Evolutionary conservation across 78 protist species (phyloP), one percentile per base, ranked within the genome.

Genomic region (Blattamonas nauphoetae): DNA sequence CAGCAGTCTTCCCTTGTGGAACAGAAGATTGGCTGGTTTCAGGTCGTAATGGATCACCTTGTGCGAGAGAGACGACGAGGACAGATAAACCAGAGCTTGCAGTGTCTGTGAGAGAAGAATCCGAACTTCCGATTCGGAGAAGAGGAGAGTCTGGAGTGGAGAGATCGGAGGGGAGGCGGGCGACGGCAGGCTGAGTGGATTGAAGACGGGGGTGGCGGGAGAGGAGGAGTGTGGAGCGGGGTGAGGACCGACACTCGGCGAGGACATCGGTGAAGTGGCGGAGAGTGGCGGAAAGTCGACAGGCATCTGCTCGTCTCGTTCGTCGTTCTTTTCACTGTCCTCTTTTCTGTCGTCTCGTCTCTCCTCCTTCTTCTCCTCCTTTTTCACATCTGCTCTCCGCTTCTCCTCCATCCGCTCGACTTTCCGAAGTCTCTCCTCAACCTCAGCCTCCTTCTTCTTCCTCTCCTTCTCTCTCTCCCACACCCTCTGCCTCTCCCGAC

Each of bases 41-140:
- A 96, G 92, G 87, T 96, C 98, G 85, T 94, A 96, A 87, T 96
- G 98, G 45, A 96, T 95, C 43, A 96, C 86, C 0, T 36, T 78
- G 42, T 63, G 87, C n/a, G n/a, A n/a, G n/a, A n/a, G n/a, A 32
- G 33, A n/a, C 85, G 63, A 91, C 2, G 45, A 3, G 92, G 42
- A 82, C 2, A 96, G 90, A 43, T 96, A 94, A n/a, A 3, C 34
- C n/a, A 96, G 92, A 0, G 93, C 98, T 33, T n/a, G 0, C 32
- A 95, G 0, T 33, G 95, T 38, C 89, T 94, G 95, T 21, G 45
- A 33, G 41, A 91, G 88, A 83, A 91, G 83, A 42, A 34, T 0
- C 1, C 81, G 3, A 6, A 96, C 95, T n/a, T 95, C 96, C 1
- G 81, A 33, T 86, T 95, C 97, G 2, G 85, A 0, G 36, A 90